These are phyloP conservation scores for Aspergillus oerlinghausenensis DNA, from an alignment of 2,329 filamentous ascomycete species.

Conservation along the genomic window DNA sequence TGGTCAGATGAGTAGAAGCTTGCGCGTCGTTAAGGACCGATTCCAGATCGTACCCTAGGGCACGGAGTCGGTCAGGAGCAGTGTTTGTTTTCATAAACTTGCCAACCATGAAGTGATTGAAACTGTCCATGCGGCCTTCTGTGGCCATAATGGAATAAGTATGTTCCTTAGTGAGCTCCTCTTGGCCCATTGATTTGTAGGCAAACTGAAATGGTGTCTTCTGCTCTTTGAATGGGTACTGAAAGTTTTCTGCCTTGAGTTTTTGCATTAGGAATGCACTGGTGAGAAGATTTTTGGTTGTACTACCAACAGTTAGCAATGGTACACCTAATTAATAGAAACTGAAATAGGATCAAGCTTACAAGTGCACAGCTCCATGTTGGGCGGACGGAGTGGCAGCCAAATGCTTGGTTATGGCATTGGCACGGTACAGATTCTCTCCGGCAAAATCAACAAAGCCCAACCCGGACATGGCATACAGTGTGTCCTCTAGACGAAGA, in stretches of 20 bases:
- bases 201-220: constrained; percentile 34
- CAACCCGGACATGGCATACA: constrained; percentile 35
- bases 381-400: constrained; percentile 30
- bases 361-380: constrained; percentile 38
- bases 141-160: constrained; percentile 35
- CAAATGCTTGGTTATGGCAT: constrained; percentile 33
- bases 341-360: background rate
- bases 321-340: too few species aligned
- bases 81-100: constrained; percentile 34
- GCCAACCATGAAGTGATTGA: constrained; percentile 38
- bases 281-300: constrained; percentile 33
- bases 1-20: constrained; percentile 13
- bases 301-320: constrained; percentile 13
- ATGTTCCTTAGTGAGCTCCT: constrained; percentile 25
- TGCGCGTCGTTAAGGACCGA: constrained; percentile 14
- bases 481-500: constrained; percentile 27
- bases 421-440: constrained; percentile 28
- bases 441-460: constrained; percentile 30
- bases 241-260: constrained; percentile 29
- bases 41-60: constrained; percentile 31
- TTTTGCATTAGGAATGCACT: constrained; percentile 35
- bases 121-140: constrained; percentile 36
- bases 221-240: constrained; percentile 32
- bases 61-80: constrained; percentile 27
- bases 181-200: constrained; percentile 28